These are phyloP conservation scores for Diversispora epigaea DNA, from an alignment of 192 early-diverging fungal genomes.

Conservation along the genomic window DNA sequence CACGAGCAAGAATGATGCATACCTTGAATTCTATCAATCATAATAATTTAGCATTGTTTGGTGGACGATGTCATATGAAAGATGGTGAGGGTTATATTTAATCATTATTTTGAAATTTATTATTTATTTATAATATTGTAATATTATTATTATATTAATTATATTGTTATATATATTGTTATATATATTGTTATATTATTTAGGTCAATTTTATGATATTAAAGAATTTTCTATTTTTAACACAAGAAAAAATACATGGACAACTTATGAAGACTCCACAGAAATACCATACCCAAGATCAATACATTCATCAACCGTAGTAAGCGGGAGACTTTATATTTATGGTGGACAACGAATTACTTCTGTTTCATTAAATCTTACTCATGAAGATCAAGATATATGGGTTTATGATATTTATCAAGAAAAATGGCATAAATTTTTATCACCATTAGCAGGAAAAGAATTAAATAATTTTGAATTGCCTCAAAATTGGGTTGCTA, in stretches of 20 bases:
- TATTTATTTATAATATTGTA: background rate
- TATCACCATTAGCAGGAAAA: background rate
- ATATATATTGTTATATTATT: background rate
- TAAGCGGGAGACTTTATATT: slow-evolving; percentile 10
- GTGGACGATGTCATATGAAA: background rate
- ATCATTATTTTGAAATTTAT: background rate
- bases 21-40: background rate
- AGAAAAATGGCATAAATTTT: background rate
- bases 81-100: background rate
- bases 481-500: background rate
- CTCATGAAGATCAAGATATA: slow-evolving; percentile 9
- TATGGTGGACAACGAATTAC: slow-evolving; percentile 13
- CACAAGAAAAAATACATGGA: background rate
- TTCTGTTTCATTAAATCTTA: background rate
- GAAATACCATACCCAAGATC: slow-evolving; percentile 13
- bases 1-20: background rate
- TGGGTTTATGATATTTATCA: slow-evolving; percentile 5
- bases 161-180: background rate
- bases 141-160: background rate
- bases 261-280: background rate
- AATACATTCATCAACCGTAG: background rate
- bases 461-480: background rate
- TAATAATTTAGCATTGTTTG: background rate
- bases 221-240: slow-evolving; percentile 19
- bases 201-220: slow-evolving; percentile 1